Base-by-base conservation (phyloP, 2,329 filamentous ascomycete genomes). In the Colletotrichum tofieldiae region DNA sequence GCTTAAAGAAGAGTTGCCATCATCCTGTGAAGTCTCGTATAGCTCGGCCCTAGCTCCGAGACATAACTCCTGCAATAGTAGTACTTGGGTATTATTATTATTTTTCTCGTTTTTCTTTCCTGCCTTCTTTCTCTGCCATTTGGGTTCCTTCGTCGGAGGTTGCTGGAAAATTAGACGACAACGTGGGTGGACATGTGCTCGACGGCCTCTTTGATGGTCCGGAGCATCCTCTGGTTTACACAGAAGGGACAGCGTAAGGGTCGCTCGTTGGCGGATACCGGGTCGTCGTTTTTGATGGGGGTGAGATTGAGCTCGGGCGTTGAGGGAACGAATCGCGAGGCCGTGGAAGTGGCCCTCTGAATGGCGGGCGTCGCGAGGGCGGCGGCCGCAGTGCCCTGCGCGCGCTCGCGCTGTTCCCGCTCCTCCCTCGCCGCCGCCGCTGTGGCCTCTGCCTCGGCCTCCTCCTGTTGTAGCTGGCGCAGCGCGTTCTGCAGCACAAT, bases 131-230 rank as follows among this genome's bases (percentile, higher is more conserved):
- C 35, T 37, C 54, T n/a, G 6, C 12, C 35, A n/a, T 18, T 18
- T 41, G 18, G 5, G 14, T 23, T 41, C 12, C 35, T 41, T 39
- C 14, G 35, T 58, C 18, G 14, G 18, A 9, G 35, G 12, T 26
- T 41, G n/a, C 20, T 20, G 26, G 12, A 6, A 26, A 11, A 54
- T 77, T 78, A 88, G 23, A 91, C 87, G 18, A 90, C 85, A 5
- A 91, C 89, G 72, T 91, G 89, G 2, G 88, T 90, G 14, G 88
- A 89, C 84, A 91, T 83, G 76, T 91, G 89, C 78, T 91, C 89
- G 3, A 91, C 88, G 5, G 89, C 88, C 77, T 91, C 89, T 79
- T 89, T 90, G 56, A 91, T 88, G 1, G 85, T 88, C 23, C 88
- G 83, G 63, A 91, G 82, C 88, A 91, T 89, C 7, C 89, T 84